Conservation (phyloP, 2,329 filamentous ascomycete species). For the Sclerotinia trifoliorum region DNA sequence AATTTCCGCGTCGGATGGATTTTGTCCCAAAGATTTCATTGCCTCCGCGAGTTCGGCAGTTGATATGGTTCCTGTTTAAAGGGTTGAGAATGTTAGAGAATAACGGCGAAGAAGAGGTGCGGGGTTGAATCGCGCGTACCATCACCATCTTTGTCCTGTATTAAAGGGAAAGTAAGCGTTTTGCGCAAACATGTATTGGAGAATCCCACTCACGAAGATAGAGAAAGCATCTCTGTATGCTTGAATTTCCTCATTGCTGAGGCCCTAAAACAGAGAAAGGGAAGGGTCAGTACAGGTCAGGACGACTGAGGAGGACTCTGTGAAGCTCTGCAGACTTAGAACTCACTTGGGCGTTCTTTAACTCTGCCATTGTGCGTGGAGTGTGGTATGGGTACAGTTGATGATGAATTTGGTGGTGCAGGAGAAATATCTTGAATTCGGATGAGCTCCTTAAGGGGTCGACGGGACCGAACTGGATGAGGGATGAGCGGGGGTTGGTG, state of each 20-base stretch:
- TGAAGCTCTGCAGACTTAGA: background rate
- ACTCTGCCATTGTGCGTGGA: constrained; percentile 7
- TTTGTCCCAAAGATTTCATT: constrained; percentile 23
- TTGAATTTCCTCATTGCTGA: constrained; percentile 21
- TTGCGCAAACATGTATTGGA: background rate
- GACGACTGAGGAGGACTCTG: background rate
- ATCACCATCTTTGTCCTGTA: constrained; percentile 23
- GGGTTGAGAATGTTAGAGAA: background rate
- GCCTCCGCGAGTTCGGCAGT: constrained; percentile 20
- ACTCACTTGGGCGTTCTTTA: constrained; percentile 9
- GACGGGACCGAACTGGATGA: background rate
- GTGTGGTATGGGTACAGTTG: background rate
- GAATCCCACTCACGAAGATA: constrained; percentile 16
- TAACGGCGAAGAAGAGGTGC: constrained; percentile 11
- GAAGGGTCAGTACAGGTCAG: background rate
- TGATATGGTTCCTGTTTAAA: constrained; percentile 19
- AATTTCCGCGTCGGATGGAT: constrained; percentile 23
- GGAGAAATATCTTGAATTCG: background rate
- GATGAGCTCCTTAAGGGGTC: constrained; percentile 1
- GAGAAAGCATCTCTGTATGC: constrained; percentile 24
- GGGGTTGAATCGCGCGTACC: constrained; percentile 21
- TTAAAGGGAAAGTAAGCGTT: background rate
- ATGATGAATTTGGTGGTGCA: background rate
- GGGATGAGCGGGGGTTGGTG: background rate
- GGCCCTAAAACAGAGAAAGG: constrained; percentile 3